These are phyloP conservation scores for Amanita molliuscula DNA, from an alignment of 768 basidiomycete species.

Conservation along the genomic window DNA sequence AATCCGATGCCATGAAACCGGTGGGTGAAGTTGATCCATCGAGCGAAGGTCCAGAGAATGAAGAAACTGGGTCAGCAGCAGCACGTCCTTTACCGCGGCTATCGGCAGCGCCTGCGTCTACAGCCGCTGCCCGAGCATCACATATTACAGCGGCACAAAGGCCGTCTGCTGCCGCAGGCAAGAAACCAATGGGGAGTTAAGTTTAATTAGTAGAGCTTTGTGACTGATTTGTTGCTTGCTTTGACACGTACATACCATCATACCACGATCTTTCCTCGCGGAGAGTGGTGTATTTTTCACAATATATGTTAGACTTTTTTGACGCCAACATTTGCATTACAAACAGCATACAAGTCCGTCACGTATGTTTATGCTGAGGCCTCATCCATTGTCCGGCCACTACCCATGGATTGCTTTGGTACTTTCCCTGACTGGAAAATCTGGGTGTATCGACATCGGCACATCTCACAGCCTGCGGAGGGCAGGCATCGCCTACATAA, in stretches of 20 bases:
- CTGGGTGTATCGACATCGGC: conserved; percentile 1
- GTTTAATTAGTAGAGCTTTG: not conserved
- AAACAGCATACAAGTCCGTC: not conserved
- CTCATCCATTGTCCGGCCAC: not conserved
- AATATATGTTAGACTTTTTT: conserved; percentile 4
- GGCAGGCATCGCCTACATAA: conserved; percentile 1
- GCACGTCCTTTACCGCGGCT: conserved; percentile 20
- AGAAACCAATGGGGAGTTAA: conserved; percentile 1
- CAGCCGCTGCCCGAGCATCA: conserved; percentile 7
- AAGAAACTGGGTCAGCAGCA: not conserved
- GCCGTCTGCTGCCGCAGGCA: not conserved
- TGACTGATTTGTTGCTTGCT: conserved; percentile 1
- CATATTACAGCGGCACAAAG: not conserved
- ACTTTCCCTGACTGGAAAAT: conserved; percentile 6
- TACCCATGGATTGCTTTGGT: conserved; percentile 5
- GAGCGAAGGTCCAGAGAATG: conserved; percentile 7
- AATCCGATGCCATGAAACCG: conserved; percentile 61
- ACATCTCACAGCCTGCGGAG: conserved; percentile 3
- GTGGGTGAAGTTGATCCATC: conserved; percentile 41
- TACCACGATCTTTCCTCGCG: not conserved
- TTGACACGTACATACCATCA: conserved; percentile 5
- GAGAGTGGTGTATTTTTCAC: not conserved
- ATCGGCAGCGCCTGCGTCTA: conserved; percentile 20
- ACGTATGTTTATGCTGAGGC: not conserved
- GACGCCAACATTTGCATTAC: not conserved